Base-by-base conservation (phyloP, 192 early-diverging fungal genomes). In the Entomortierella lignicola region DNA sequence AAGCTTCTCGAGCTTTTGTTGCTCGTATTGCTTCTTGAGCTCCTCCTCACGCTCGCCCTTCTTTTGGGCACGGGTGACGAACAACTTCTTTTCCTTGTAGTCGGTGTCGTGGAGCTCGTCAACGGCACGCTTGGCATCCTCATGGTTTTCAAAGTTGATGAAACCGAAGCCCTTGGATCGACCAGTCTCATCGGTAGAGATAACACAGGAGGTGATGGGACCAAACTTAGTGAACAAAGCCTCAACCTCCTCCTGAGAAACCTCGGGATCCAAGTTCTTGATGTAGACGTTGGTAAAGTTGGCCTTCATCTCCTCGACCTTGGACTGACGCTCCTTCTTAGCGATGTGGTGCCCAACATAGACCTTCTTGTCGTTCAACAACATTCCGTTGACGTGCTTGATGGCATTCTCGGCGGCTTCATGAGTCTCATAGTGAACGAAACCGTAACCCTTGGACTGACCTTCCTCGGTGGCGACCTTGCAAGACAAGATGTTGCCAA, bases 211-310 rank as follows among this genome's bases (percentile, higher is more conserved):
- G 41, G 94, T 94, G 83, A 97, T 92, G 34, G 81, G 81, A 43
- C 98, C 98, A 56, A 86, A 96, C 62, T 85, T 75, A 41, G 71
- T 77, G 82, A 99, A 99, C 85, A 98, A 68, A 64, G 84, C 85
- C 58, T 72, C 72, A 64, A 99, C 91, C 83, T 91, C 89, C 7
- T 91, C 93, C 75, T 97, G 90, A 55, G 85, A 86, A 31, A 98
- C 90, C 55, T 91, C 89, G 56, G 87, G 82, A 66, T 91, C 92
- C 58, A 99, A 72, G 88, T 97, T 97, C 93, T 99, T 99, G 73
- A 98, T 91, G 85, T 96, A 99, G 63, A 99, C 89, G 82, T 99
- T 99, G 77, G 97, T 98, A 89, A 95, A 99, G 85, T 96, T 93
- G 55, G 93, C 83, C 65, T 92, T 89, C 81, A 91, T 81, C 87